Conservation (phyloP, 345 rosid species). For the Gynandropsis gynandra region DNA sequence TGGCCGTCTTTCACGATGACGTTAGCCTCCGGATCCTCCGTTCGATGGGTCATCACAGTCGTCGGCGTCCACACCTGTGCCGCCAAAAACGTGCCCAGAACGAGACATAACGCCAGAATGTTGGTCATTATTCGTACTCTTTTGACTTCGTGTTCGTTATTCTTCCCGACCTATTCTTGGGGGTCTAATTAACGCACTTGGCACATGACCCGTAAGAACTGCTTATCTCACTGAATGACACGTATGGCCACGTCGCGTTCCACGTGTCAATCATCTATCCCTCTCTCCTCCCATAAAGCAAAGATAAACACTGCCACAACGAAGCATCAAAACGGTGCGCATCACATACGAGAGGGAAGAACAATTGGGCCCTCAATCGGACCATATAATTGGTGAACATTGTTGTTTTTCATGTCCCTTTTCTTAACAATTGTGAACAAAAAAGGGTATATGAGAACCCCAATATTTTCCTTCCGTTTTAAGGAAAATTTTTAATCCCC, state of each 20-base stretch:
- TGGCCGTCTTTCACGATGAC: constrained; percentile 65
- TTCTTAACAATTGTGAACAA: too few species aligned
- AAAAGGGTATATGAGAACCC: too few species aligned
- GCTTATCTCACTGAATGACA: constrained; percentile 11
- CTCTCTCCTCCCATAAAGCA: too few species aligned
- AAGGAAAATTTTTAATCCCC: too few species aligned
- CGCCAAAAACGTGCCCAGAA: constrained; percentile 40
- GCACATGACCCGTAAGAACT: neutral
- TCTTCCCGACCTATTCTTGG: constrained; percentile 20
- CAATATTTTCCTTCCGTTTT: too few species aligned
- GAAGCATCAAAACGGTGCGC: too few species aligned
- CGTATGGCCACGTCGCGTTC: constrained; percentile 22
- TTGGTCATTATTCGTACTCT: constrained; percentile 38
- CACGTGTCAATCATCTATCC: constrained; percentile 14
- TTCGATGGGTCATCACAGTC: constrained; percentile 14
- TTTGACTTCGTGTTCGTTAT: neutral
- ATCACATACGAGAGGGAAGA: too few species aligned
- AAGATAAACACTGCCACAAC: too few species aligned
- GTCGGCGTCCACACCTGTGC: constrained; percentile 55
- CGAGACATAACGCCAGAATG: constrained; percentile 44
- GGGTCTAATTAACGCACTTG: constrained; percentile 14
- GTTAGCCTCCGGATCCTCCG: constrained; percentile 20
- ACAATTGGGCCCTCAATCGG: too few species aligned
- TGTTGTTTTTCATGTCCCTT: too few species aligned
- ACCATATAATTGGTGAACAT: too few species aligned